Base-by-base conservation (phyloP, 2,329 filamentous ascomycete genomes). In the Pseudogymnoascus verrucosus region DNA sequence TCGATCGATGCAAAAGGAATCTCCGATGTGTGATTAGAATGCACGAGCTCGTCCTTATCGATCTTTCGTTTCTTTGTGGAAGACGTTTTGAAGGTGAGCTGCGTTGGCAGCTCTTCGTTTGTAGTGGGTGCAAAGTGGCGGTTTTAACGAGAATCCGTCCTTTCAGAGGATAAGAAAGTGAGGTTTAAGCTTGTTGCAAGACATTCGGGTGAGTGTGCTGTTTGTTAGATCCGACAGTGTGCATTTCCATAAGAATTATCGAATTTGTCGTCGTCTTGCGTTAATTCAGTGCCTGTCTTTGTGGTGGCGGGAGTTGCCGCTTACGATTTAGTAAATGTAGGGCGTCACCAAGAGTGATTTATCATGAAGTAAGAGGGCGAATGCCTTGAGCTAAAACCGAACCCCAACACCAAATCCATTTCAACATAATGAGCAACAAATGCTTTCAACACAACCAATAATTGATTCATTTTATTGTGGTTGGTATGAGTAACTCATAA, bases 51-150 rank as follows among this genome's bases (percentile, higher is more conserved):
- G 67, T 69, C 67, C 61, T 71, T 69, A 66, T 83, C 85, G 70
- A 88, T 82, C 82, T 84, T 88, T 81, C 85, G 82, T 85, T 88
- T 88, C 84, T 88, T 88, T 82, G 78, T 81, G 79, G 84, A 87
- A 85, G 85, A 87, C 85, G 85, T 88, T 77, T 82, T 88, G 85
- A 83, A 80, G 75, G 81, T 78, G 85, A 88, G 85, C 85, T 87
- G 84, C 85, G 75, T 75, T 47, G 72, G 71, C 71, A 71, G 72
- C 71, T 73, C 71, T 70, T 64, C 19, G 64, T 59, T 64, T 40
- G 65, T 26, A 61, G 57, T 39, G 59, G 59, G 39, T 61, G 59
- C 59, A 61, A 61, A 39, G 59, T 31, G 59, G 36, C 59, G 59
- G 51, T 19, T 34, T 57, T 57, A 34, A 34, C 51, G 28, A 34